Conservation (phyloP, 2,329 filamentous ascomycete species). For the Fusarium equiseti region DNA sequence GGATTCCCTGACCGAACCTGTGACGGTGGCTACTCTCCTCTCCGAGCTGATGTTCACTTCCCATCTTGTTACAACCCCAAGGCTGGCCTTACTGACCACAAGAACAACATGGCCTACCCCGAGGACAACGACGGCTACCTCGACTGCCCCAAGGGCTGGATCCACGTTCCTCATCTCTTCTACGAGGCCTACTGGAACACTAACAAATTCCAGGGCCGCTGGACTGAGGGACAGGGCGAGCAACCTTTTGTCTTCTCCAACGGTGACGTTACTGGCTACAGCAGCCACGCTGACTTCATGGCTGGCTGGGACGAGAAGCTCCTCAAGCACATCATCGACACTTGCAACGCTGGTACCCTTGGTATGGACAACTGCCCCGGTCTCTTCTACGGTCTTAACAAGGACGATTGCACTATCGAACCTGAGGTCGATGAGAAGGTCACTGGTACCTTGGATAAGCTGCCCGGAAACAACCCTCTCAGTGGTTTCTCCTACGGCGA, state of each 20-base stretch:
- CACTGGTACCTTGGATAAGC: conserved; percentile 57
- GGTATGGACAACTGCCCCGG: conserved; percentile 74
- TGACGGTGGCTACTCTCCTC: conserved; percentile 70
- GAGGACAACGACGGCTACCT: conserved; percentile 59
- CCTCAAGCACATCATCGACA: conserved; percentile 75
- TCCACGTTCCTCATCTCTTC: conserved; percentile 69
- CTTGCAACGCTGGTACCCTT: conserved; percentile 69
- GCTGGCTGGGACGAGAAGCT: conserved; percentile 76
- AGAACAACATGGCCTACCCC: conserved; percentile 76
- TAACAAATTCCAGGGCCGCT: conserved; percentile 62
- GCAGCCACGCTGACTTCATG: conserved; percentile 78
- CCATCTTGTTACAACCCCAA: conserved; percentile 79
- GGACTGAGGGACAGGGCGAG: conserved; percentile 64
- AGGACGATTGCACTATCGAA: conserved; percentile 63
- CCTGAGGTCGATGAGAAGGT: conserved; percentile 62
- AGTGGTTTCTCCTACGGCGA: conserved; percentile 63
- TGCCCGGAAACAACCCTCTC: conserved; percentile 69
- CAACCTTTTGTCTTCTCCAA: conserved; percentile 77
- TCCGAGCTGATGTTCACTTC: conserved; percentile 77
- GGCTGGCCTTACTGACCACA: conserved; percentile 69
- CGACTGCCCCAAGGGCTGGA: conserved; percentile 67
- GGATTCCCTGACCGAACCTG: conserved; percentile 80
- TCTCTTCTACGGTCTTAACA: conserved; percentile 66
- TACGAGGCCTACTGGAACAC: conserved; percentile 73
- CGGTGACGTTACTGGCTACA: conserved; percentile 77